These are phyloP conservation scores for Diaporthe helianthi DNA, from an alignment of 2,329 filamentous ascomycete genomes.

Conservation along the genomic window DNA sequence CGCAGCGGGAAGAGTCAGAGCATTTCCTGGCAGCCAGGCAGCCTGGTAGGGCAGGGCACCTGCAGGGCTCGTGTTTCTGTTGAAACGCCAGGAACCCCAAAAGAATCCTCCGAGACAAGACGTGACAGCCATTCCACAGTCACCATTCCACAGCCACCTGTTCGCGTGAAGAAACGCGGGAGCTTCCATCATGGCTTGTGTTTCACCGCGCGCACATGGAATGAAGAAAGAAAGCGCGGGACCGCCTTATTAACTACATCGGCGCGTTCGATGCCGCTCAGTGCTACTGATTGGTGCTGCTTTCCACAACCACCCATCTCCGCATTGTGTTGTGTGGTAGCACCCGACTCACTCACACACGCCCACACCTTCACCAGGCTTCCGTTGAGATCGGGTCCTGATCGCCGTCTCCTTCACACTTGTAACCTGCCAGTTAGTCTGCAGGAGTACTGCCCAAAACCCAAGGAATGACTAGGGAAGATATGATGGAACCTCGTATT, in stretches of 20 bases:
- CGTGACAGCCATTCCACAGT: constrained; percentile 25
- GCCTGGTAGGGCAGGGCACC: constrained; percentile 12
- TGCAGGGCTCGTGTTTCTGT: constrained; percentile 3
- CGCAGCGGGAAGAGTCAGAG: neutral
- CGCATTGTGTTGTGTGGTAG: neutral
- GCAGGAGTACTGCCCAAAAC: constrained; percentile 1
- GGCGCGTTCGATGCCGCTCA: neutral
- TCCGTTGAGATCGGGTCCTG: constrained; percentile 20
- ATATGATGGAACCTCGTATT: constrained; percentile 24
- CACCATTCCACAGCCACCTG: constrained; percentile 20
- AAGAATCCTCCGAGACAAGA: constrained; percentile 20
- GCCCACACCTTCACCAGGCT: neutral
- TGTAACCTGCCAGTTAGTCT: neutral
- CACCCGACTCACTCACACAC: neutral
- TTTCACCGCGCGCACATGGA: constrained; percentile 15
- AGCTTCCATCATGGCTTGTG: constrained; percentile 15
- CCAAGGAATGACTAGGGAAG: neutral
- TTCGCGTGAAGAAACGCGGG: constrained; percentile 8
- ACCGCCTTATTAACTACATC: constrained; percentile 1
- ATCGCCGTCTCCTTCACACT: neutral
- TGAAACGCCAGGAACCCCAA: neutral
- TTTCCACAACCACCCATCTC: neutral
- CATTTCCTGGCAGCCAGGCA: constrained; percentile 2
- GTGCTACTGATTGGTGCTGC: neutral
- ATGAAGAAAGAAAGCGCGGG: neutral